Conservation (phyloP, 495 filamentous ascomycete species). For the Aspergillus incahuasiensis region DNA sequence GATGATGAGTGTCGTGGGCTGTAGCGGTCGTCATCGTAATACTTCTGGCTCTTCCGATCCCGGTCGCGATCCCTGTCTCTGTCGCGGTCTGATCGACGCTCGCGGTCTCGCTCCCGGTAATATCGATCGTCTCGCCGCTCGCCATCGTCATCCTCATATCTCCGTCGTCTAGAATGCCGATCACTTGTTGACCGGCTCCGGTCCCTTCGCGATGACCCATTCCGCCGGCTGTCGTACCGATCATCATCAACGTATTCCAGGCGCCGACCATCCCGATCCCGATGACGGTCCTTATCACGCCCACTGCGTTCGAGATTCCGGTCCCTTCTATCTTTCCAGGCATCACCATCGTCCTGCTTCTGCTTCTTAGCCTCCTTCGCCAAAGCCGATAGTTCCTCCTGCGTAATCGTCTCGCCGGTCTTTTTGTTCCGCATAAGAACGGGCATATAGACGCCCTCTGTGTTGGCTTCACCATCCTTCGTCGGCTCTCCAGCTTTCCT, state of each 20-base stretch:
- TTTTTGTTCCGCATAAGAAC: constrained; percentile 60
- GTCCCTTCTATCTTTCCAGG: constrained; percentile 47
- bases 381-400: constrained; percentile 52
- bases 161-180: constrained; percentile 31
- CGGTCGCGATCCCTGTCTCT: constrained; percentile 33
- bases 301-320: constrained; percentile 48
- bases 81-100: constrained; percentile 28
- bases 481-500: constrained; percentile 36
- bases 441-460: constrained; percentile 59
- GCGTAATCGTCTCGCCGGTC: constrained; percentile 63
- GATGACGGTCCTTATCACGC: constrained; percentile 36
- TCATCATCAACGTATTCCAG: constrained; percentile 26
- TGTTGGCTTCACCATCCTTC: constrained; percentile 31
- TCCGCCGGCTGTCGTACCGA: constrained; percentile 25
- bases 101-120: constrained; percentile 28
- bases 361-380: constrained; percentile 43
- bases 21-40: constrained; percentile 33
- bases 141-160: constrained; percentile 29
- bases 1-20: constrained; percentile 35
- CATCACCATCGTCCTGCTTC: constrained; percentile 33
- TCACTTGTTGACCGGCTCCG: constrained; percentile 30
- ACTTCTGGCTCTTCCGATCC: constrained; percentile 26
- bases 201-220: constrained; percentile 33
- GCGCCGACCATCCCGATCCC: constrained; percentile 30
- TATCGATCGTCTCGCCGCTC: constrained; percentile 27